Evolutionary conservation across 1,284 basidiomycete species (phyloP).

Genomic region (Schizophyllum amplum): DNA sequence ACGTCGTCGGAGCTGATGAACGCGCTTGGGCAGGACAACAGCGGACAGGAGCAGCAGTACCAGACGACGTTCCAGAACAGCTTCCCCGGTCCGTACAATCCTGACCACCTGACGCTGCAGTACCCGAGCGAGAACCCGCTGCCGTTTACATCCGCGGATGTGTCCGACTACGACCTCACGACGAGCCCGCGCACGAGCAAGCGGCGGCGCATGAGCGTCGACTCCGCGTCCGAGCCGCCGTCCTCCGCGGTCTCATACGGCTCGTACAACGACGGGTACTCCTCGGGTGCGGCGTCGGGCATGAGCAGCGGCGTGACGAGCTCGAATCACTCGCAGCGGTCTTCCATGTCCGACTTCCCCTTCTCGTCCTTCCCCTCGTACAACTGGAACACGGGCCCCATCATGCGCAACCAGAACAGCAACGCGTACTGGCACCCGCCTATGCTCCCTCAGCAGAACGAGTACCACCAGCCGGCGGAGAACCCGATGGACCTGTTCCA

Average conservation of each 20-base stretch:
- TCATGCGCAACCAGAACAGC: conserved; percentile 37
- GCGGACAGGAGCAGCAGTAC: conserved; percentile 15
- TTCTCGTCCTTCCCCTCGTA: conserved; percentile 22
- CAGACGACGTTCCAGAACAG: conserved; percentile 25
- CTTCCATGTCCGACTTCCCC: conserved; percentile 49
- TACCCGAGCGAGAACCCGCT: conserved; percentile 37
- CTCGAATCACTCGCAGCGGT: conserved; percentile 29
- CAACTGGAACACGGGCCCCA: conserved; percentile 24
- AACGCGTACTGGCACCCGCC: conserved; percentile 69
- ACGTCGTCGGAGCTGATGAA: conserved; percentile 58
- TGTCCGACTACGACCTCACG: conserved; percentile 26
- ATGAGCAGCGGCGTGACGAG: conserved; percentile 22
- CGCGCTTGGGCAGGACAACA: conserved; percentile 44
- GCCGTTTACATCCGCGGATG: conserved; percentile 33
- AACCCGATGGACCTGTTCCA: conserved; percentile 38
- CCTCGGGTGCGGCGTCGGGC: too few species aligned
- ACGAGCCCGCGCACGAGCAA: conserved; percentile 47
- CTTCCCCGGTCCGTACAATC: conserved; percentile 66
- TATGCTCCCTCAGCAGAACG: conserved; percentile 46
- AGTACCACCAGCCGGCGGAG: conserved; percentile 32
- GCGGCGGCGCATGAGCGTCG: conserved; percentile 64
- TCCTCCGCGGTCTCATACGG: conserved; percentile 49
- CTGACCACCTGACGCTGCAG: conserved; percentile 51
- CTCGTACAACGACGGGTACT: conserved; percentile 39
- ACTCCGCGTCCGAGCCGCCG: conserved; percentile 58